Base-by-base conservation (phyloP, 805 yeast genomes). In the Kurtzmaniella fragi region DNA sequence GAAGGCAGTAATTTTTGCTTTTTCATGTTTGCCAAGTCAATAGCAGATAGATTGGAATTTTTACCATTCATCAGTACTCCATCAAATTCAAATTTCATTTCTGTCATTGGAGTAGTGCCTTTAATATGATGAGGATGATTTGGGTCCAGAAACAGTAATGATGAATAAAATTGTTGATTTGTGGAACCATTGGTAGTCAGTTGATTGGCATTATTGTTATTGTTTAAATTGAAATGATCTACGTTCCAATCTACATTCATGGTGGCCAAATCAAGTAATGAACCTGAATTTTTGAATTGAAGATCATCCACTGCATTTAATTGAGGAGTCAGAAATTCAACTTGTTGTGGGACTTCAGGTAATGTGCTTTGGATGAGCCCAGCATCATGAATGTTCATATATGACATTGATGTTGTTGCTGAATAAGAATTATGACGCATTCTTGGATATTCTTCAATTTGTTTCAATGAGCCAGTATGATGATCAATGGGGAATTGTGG, bases 271-370 rank as follows among this genome's bases (percentile, higher is more conserved):
- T 71, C 75, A 34, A 67, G 70, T 67, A 25, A 48, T 41, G 25
- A 62, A 52, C 45, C 56, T 45, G 9, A 37, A 3, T 62, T 62
- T 35, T 49, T 53, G 35, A 48, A 53, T 29, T 63, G 57, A 16
- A 71, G 46, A 28, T 75, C 77, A 20, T 20, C 25, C 14, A 64
- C 62, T 1, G 83, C 80, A 10, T 69, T 52, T 33, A 79, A 52
- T 56, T 87, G 95, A 2, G 95, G 96, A 1, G 95, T 84, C 1
- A 95, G 78, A 54, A 84, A 86, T 2, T 82, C 85, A 17, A 84
- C 89, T 50, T 84, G 88, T 32, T 72, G 73, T 1, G 90, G 89
- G 0, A 74, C 75, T 29, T 71, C 75, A 3, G 54, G 36, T 15
- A 32, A 35, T 6, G 16, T 42, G 35, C 49, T 57, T 30, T 58